phyloP scores from a whole-genome alignment of 169 alveolate genomes.

The Neospora caninum region DNA sequence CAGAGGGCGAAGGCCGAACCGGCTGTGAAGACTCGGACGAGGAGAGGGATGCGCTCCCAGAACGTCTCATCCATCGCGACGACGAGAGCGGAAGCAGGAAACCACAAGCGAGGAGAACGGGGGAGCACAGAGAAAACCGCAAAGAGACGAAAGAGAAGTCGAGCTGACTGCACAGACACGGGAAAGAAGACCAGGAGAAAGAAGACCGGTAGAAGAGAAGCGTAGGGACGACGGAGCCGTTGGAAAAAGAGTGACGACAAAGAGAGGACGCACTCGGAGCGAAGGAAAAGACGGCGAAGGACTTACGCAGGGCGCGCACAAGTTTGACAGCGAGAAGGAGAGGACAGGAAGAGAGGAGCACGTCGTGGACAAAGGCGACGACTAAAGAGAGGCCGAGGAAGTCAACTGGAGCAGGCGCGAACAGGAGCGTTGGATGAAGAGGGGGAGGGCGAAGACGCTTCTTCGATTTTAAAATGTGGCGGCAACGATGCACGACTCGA shows the following conservation, averaged over 20 bases:
- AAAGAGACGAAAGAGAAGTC: no score
- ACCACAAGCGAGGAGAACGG: background rate
- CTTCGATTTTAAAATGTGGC: no score
- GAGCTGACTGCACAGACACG: no score
- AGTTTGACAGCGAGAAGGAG: no score
- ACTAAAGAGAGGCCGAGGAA: no score
- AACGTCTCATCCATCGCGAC: constrained; percentile 35
- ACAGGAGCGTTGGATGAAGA: no score
- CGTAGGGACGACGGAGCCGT: background rate
- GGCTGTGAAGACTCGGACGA: constrained; percentile 62
- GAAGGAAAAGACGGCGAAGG: background rate
- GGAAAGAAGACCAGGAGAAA: background rate
- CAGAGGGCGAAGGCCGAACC: constrained; percentile 41
- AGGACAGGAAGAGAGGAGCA: no score
- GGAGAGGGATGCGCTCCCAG: constrained; percentile 57
- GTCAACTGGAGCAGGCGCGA: no score
- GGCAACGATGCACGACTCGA: no score
- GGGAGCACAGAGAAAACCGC: background rate
- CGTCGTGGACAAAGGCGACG: no score
- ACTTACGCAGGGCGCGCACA: background rate
- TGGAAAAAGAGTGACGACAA: background rate
- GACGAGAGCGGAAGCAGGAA: background rate
- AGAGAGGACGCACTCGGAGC: background rate
- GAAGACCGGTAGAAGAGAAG: background rate
- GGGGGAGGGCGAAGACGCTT: no score